Evolutionary conservation across 441 rosid genomes (phyloP), one percentile per base, ranked within the genome.

Genomic region (Geranium incanum): DNA sequence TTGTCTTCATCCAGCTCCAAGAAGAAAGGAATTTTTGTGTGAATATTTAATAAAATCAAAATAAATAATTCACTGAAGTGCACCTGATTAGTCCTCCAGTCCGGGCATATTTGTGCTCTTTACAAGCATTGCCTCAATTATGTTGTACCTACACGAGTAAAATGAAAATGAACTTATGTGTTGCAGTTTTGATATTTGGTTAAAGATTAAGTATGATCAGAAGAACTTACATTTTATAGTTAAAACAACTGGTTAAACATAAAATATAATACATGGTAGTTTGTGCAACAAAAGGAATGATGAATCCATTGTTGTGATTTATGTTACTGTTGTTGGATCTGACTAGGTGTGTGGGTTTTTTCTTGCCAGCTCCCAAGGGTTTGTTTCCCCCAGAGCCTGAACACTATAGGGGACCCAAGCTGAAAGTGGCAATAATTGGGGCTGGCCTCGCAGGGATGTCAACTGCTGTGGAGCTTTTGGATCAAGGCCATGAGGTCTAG

Each of bases 361-460:
- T 55, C 67, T 68, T 85, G 75, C 73, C 93, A 95, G 99, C 99
- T 78, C 99, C 99, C 36, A 92, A 92, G 81, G 99, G 97, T 41
- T 78, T 95, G 82, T 95, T 92, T 84, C 99, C 97, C 21, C 90
- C 92, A 6, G 97, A 95, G 83, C 99, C 97, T 33, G 90, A 86
- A 78, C 88, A 82, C 67, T 90, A 92, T 23, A 83, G 90, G 79
- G 97, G 99, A 70, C 97, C 97, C 0, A 95, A 95, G 87, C 82
- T 95, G 74, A 95, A 95, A 81, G 97, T 95, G 76, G 97, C 99
- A 37, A 92, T 95, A 36, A 86, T 95, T 55, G 99, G 99, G 70
- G 93, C 99, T 77, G 99, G 99, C 74, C 94, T 95, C 66, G 99
- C 97, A 11, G 99, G 99, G 69, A 90, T 92, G 97, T 92, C 99